A percentile compares a stretch with the other conserved stretches of the same genome.
Conservation (phyloP, 2,329 filamentous ascomycete species). For the Talaromyces islandicus region DNA sequence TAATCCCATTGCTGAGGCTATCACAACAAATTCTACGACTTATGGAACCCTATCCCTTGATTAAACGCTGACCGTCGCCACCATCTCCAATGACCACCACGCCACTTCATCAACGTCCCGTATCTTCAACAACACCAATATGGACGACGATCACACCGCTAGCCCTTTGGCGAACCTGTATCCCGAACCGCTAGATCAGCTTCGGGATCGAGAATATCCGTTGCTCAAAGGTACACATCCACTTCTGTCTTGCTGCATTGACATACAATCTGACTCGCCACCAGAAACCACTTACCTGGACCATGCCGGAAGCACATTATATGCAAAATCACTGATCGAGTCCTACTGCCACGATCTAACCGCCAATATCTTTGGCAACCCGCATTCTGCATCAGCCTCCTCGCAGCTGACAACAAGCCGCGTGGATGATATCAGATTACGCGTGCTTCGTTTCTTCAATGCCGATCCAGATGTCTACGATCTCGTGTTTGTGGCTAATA, state of each 20-base stretch:
- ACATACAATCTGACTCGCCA: neutral
- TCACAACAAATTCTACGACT: neutral
- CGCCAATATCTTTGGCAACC: conserved; percentile 77
- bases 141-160: neutral
- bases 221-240: conserved; percentile 28
- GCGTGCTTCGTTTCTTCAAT: conserved; percentile 69
- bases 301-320: conserved; percentile 87
- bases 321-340: conserved; percentile 74
- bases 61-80: conserved; percentile 2
- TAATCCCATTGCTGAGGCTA: neutral
- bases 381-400: conserved; percentile 77
- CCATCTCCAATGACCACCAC: neutral
- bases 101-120: neutral
- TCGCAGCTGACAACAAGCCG: conserved; percentile 70
- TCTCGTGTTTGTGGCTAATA: conserved; percentile 84
- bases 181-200: conserved; percentile 38
- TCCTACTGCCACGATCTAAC: conserved; percentile 74
- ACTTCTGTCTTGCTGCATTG: neutral
- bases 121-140: neutral
- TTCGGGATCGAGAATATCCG: conserved; percentile 45
- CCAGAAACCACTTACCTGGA: conserved; percentile 76
- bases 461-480: conserved; percentile 79
- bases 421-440: conserved; percentile 69
- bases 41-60: neutral
- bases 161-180: conserved; percentile 31